Percentiles rank a stretch among this genome's conserved stretches.
Conservation (phyloP, 2,329 filamentous ascomycete species). For the Alternaria atra region DNA sequence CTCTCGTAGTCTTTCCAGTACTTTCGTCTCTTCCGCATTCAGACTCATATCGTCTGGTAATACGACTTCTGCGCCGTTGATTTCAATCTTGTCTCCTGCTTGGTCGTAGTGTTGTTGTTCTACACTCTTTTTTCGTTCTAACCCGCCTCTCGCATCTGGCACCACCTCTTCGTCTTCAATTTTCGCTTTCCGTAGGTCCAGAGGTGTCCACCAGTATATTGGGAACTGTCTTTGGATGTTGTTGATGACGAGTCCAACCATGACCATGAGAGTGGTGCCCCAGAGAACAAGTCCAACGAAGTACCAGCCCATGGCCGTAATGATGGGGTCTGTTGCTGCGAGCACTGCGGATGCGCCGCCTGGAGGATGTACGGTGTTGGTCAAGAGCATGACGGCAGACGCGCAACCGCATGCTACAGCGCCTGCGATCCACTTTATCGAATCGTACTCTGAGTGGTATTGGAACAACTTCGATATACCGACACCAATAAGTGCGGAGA, state of each 20-base stretch:
- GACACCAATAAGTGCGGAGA: slow-evolving; percentile 57
- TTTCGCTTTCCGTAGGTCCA: slow-evolving; percentile 42
- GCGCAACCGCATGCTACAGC: slow-evolving; percentile 55
- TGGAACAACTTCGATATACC: slow-evolving; percentile 57
- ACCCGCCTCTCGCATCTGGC: slow-evolving; percentile 28
- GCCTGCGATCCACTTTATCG: slow-evolving; percentile 56
- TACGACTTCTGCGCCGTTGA: slow-evolving; percentile 41
- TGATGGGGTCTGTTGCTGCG: slow-evolving; percentile 52
- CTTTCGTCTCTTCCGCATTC: slow-evolving; percentile 45
- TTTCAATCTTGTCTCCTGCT: slow-evolving; percentile 36
- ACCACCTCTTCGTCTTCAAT: slow-evolving; percentile 36
- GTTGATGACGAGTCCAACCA: slow-evolving; percentile 55
- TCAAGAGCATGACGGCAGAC: slow-evolving; percentile 57
- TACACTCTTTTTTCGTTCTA: slow-evolving; percentile 29
- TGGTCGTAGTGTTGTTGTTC: slow-evolving; percentile 27
- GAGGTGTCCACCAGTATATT: slow-evolving; percentile 60
- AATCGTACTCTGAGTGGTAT: slow-evolving; percentile 48
- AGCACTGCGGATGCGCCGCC: slow-evolving; percentile 60
- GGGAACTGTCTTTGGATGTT: slow-evolving; percentile 59
- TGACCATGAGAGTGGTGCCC: slow-evolving; percentile 54
- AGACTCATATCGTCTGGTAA: slow-evolving; percentile 50
- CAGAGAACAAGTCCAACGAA: slow-evolving; percentile 56
- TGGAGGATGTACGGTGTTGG: slow-evolving; percentile 60
- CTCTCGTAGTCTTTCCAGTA: slow-evolving; percentile 49
- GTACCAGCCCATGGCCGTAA: slow-evolving; percentile 57